A percentile compares a stretch with the other conserved stretches of the same genome.
Evolutionary conservation across 179 eudicot species (phyloP).

Genomic region (Nepenthes alata): DNA sequence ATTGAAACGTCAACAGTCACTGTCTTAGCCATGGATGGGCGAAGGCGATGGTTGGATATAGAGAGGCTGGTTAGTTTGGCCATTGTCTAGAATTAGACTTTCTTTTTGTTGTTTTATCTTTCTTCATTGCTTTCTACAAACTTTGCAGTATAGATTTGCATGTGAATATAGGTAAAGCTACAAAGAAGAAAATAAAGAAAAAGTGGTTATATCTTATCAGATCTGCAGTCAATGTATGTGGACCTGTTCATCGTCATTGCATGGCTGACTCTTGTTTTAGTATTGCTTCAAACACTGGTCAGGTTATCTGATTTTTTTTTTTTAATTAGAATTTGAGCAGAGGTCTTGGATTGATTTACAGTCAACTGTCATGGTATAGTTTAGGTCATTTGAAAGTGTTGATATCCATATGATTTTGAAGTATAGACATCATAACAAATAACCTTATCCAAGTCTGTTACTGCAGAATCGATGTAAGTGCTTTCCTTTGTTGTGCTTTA

Average conservation of each 20-base stretch:
- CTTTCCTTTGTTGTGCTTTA: not conserved
- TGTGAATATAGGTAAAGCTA: not conserved
- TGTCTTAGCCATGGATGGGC: slow-evolving; percentile 92
- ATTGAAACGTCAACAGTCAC: slow-evolving; percentile 66
- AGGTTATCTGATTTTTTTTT: too few species aligned
- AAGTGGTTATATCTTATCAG: not conserved
- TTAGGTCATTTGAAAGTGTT: too few species aligned
- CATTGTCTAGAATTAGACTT: slow-evolving; percentile 2
- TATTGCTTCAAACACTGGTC: too few species aligned
- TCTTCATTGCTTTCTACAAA: not conserved
- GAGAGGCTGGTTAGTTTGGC: slow-evolving; percentile 70
- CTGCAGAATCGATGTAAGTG: not conserved
- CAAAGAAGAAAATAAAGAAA: not conserved
- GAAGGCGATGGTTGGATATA: slow-evolving; percentile 94
- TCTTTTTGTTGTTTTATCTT: not conserved
- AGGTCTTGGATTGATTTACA: too few species aligned
- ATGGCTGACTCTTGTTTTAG: too few species aligned
- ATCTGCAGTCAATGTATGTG: too few species aligned
- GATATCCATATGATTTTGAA: too few species aligned
- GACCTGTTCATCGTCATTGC: too few species aligned
- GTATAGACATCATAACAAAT: too few species aligned
- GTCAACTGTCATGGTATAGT: too few species aligned
- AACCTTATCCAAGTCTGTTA: too few species aligned
- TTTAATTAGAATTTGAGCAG: too few species aligned
- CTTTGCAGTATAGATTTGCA: not conserved